Evolutionary conservation across 768 basidiomycete genomes (phyloP), one percentile per base, ranked within the genome.

Genomic region (Tricholoma bakamatsutake): DNA sequence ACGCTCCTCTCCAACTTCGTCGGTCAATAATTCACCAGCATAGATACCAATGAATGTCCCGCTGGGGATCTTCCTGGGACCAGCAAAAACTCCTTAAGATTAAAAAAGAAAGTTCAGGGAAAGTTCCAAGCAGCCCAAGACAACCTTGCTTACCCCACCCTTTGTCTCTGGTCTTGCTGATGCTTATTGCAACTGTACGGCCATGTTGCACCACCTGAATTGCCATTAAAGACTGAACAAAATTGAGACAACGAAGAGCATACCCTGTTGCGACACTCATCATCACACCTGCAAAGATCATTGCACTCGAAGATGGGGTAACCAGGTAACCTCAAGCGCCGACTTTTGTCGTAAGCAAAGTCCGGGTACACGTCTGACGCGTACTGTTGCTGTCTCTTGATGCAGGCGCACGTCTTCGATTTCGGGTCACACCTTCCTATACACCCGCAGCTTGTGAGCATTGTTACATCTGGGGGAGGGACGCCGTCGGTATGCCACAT

Each of bases 251-350:
- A 30, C 12, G 27, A 55, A 46, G 30, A 9, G 69, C 82, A 59
- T 64, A 93, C 93, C 69, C 93, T 72, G 69, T 95, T 96, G 49
- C 73, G 75, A 66, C 93, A 97, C 43, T 87, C 82, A 1, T 88
- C 86, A 12, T 84, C 84, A 69, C 93, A 97, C 2, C 78, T 77
- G 65, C 93, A 97, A 28, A 83, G 73, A 43, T 80, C 83, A 64
- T 93, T 92, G 66, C 93, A 97, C 69, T 97, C 93, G 61, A 89
- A 89, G 27, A 94, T 84, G 0, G 91, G 88, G 53, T 77, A 78
- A 5, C 74, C 78, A 13, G 69, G 61, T 3, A 64, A 60, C 59
- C 77, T 81, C 35, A 93, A 62, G 34, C 69, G 68, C 12, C 88
- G 85, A 54, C 73, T 75, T 55, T 71, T 69, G 62, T 92, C 82